These are phyloP conservation scores for Porphyrellus cyaneotinctus DNA, from an alignment of 768 basidiomycete species.

Conservation along the genomic window DNA sequence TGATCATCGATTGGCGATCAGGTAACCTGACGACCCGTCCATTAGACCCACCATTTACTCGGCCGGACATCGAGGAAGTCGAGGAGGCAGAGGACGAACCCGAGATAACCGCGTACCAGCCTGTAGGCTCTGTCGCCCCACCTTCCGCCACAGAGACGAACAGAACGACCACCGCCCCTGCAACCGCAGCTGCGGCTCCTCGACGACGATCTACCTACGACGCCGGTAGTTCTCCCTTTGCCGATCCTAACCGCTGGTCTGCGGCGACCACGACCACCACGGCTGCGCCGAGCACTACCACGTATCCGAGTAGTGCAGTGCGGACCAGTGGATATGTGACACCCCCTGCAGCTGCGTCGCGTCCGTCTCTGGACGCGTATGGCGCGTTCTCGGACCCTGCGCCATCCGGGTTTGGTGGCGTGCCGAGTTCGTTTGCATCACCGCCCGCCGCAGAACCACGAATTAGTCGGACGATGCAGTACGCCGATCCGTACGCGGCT, in stretches of 20 bases:
- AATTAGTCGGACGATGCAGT: conserved; percentile 89
- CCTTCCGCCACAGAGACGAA: conserved; percentile 35
- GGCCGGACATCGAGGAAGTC: conserved; percentile 49
- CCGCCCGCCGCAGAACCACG: conserved; percentile 40
- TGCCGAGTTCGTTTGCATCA: conserved; percentile 32
- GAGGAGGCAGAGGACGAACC: conserved; percentile 54
- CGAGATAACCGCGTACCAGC: conserved; percentile 45
- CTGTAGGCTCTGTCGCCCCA: conserved; percentile 32
- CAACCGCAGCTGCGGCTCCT: conserved; percentile 5
- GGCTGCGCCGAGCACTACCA: conserved; percentile 24
- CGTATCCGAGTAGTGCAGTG: conserved; percentile 19
- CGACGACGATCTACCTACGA: conserved; percentile 28
- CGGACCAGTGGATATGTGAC: conserved; percentile 27
- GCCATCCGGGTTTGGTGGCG: conserved; percentile 63
- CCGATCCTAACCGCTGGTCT: conserved; percentile 50
- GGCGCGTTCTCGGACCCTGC: conserved; percentile 89
- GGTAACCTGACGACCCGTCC: conserved; percentile 48
- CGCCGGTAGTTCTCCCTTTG: conserved; percentile 39
- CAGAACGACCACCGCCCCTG: conserved; percentile 16
- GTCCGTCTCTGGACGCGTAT: conserved; percentile 81
- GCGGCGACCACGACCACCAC: conserved; percentile 27
- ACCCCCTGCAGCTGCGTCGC: conserved; percentile 36
- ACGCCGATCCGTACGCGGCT: conserved; percentile 84
- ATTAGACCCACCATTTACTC: conserved; percentile 75
- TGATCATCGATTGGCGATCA: conserved; percentile 73